phyloP scores from a whole-genome alignment of 2,329 filamentous ascomycete genomes.

The Keithomyces neogunnii region DNA sequence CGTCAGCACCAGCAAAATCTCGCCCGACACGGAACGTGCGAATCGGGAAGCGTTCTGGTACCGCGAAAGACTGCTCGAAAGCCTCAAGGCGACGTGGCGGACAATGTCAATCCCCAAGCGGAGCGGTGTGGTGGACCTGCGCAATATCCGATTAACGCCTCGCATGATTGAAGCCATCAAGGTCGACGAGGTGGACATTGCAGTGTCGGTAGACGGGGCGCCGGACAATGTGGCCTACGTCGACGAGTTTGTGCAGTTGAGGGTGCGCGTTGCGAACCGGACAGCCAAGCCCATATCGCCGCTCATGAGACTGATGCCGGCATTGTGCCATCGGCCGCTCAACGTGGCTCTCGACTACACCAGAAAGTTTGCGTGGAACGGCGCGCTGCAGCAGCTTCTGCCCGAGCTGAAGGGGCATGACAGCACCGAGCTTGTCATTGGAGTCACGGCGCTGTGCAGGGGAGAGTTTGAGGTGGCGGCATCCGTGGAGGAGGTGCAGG shows the following conservation, averaged over 20 bases:
- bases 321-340: slow-evolving; percentile 62
- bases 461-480: slow-evolving; percentile 79
- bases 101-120: slow-evolving; percentile 42
- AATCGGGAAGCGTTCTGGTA: slow-evolving; percentile 88
- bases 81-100: slow-evolving; percentile 64
- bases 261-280: slow-evolving; percentile 66
- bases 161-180: slow-evolving; percentile 79
- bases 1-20: slow-evolving; percentile 70
- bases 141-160: slow-evolving; percentile 62
- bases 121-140: slow-evolving; percentile 64
- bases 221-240: slow-evolving; percentile 22
- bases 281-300: slow-evolving; percentile 59
- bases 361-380: slow-evolving; percentile 77
- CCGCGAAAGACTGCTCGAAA: slow-evolving; percentile 68
- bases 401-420: slow-evolving; percentile 52
- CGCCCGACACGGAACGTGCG: slow-evolving; percentile 69
- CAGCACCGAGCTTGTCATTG: slow-evolving; percentile 54
- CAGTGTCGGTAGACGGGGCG: slow-evolving; percentile 31
- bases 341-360: slow-evolving; percentile 72
- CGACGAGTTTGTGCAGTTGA: slow-evolving; percentile 57
- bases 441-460: slow-evolving; percentile 65
- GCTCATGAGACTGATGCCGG: slow-evolving; percentile 67
- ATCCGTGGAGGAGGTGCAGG: slow-evolving; percentile 69
- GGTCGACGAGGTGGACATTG: slow-evolving; percentile 66
- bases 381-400: slow-evolving; percentile 68